A percentile compares a stretch with the other conserved stretches of the same genome.
Conservation (phyloP, 177 flowering plant genomes). For the Vitis hybrid region DNA sequence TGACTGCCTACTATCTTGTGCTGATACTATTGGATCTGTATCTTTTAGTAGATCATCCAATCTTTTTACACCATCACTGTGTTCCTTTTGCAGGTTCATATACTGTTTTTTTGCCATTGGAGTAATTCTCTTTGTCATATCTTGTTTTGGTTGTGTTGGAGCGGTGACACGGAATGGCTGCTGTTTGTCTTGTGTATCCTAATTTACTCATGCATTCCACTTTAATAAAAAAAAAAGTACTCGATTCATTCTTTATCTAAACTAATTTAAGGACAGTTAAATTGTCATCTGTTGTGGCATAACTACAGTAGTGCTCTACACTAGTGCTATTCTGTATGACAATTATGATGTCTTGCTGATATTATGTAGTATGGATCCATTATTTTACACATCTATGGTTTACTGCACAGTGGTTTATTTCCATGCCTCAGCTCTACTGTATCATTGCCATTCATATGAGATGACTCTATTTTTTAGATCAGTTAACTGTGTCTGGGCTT, state of each 20-base stretch:
- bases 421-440: too few species aligned
- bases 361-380: too few species aligned
- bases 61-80: neutral
- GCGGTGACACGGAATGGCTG: constrained; percentile 71
- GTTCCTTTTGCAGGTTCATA: constrained; percentile 74
- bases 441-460: too few species aligned
- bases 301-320: too few species aligned
- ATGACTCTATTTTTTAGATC: too few species aligned
- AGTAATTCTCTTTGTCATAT: constrained; percentile 68
- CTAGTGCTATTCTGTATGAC: too few species aligned
- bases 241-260: neutral
- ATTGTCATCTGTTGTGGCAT: neutral
- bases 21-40: neutral
- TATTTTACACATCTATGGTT: too few species aligned
- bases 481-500: too few species aligned
- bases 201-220: neutral
- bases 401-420: too few species aligned
- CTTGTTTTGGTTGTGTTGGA: constrained; percentile 91
- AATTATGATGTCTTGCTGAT: too few species aligned
- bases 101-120: constrained; percentile 81
- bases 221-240: too few species aligned
- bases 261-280: neutral
- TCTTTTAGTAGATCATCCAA: neutral
- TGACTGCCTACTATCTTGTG: too few species aligned
- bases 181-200: constrained; percentile 96